These are phyloP conservation scores for Botryotinia convoluta DNA, from an alignment of 2,329 filamentous ascomycete species.

Conservation along the genomic window DNA sequence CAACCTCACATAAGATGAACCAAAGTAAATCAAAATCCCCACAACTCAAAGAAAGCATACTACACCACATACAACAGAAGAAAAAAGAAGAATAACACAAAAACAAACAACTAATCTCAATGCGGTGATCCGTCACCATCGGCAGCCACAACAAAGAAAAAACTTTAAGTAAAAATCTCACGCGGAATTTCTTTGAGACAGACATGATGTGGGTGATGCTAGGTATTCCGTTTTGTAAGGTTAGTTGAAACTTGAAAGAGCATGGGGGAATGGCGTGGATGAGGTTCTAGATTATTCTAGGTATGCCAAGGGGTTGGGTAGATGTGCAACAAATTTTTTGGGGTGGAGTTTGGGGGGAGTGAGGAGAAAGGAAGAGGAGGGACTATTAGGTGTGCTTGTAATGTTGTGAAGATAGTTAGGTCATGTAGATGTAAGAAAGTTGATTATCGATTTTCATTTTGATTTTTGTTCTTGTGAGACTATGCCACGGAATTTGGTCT, in stretches of 20 bases:
- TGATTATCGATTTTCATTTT: not conserved
- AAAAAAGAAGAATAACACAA: not conserved
- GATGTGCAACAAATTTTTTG: not conserved
- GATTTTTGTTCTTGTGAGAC: not conserved
- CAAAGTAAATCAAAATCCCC: not conserved
- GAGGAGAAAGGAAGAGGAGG: not conserved
- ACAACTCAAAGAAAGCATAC: not conserved
- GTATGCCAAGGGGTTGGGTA: not conserved
- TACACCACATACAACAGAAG: no score
- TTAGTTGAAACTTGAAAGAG: no score
- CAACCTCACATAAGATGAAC: not conserved
- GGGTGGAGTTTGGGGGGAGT: rapidly evolving
- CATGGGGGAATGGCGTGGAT: not conserved
- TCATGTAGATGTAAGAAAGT: not conserved
- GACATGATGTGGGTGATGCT: no score
- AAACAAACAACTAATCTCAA: not conserved
- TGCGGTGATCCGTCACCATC: not conserved
- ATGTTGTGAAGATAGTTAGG: not conserved
- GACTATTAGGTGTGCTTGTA: not conserved
- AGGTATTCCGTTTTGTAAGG: no score
- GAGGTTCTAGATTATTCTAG: not conserved
- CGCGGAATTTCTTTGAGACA: not conserved
- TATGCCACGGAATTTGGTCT: not conserved
- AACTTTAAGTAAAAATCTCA: not conserved
- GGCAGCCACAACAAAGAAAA: not conserved